A percentile compares a stretch with the other conserved stretches of the same genome.
These are phyloP conservation scores for Xylaria sp. DNA, from an alignment of 2,329 filamentous ascomycete genomes.

Conservation along the genomic window DNA sequence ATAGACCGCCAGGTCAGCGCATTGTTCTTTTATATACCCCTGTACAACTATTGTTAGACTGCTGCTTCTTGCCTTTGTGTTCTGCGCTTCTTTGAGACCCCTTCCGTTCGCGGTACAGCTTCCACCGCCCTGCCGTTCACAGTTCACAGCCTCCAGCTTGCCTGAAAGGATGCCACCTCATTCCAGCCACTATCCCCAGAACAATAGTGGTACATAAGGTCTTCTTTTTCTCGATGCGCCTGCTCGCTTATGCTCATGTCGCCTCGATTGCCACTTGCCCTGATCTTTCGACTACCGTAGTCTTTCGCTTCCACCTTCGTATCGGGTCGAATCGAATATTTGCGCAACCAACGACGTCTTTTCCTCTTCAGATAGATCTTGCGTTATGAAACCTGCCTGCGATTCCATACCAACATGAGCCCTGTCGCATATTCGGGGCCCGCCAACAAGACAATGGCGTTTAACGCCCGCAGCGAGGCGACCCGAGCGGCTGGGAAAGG, in stretches of 20 bases:
- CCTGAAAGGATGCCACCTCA: conserved; percentile 47
- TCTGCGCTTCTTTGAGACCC: conserved; percentile 30
- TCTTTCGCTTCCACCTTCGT: background rate
- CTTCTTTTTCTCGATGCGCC: conserved; percentile 24
- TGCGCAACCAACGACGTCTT: conserved; percentile 6
- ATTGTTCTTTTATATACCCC: conserved; percentile 36
- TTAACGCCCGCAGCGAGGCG: conserved; percentile 32
- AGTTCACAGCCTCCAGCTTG: conserved; percentile 37
- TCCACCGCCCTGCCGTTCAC: conserved; percentile 36
- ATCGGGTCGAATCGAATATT: background rate
- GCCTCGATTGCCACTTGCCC: conserved; percentile 12
- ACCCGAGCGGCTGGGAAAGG: conserved; percentile 20
- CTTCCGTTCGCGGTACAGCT: conserved; percentile 34
- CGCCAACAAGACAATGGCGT: conserved; percentile 37
- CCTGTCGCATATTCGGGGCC: conserved; percentile 41
- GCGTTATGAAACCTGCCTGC: conserved; percentile 29
- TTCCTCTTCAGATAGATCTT: background rate
- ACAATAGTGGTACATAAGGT: conserved; percentile 44
- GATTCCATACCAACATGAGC: conserved; percentile 40
- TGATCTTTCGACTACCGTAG: background rate
- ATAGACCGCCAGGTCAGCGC: conserved; percentile 31
- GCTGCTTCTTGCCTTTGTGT: conserved; percentile 26
- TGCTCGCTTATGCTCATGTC: conserved; percentile 9
- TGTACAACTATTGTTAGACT: conserved; percentile 28
- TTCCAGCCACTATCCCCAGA: conserved; percentile 41